These are phyloP conservation scores for Brassica rapa DNA, from an alignment of 345 rosid species.

Conservation along the genomic window DNA sequence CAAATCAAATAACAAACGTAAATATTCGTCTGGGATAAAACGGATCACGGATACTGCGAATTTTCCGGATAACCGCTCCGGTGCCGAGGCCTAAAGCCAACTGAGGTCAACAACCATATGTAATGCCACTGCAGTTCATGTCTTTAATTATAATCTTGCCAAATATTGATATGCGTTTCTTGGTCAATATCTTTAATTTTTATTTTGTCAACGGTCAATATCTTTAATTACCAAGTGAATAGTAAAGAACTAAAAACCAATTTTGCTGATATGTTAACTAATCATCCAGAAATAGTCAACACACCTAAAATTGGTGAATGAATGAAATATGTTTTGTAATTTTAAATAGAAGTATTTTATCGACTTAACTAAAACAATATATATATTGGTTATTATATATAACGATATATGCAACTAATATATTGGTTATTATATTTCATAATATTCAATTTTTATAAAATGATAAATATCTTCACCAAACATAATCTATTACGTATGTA, in stretches of 20 bases:
- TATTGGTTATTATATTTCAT: background rate
- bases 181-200: slow-evolving; percentile 1
- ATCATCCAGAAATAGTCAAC: background rate
- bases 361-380: background rate
- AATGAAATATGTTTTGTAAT: background rate
- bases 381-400: background rate
- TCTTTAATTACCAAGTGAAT: background rate
- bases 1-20: too few relatives aligned
- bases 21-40: too few relatives aligned
- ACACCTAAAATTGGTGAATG: background rate
- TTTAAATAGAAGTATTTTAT: background rate
- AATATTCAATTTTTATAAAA: background rate
- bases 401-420: background rate
- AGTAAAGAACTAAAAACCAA: background rate
- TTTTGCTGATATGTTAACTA: background rate
- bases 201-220: slow-evolving; percentile 1
- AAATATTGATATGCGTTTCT: background rate
- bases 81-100: background rate
- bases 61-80: too few relatives aligned
- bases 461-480: background rate
- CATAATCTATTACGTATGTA: background rate
- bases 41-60: too few relatives aligned
- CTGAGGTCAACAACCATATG: background rate
- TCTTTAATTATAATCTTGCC: background rate
- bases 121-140: background rate